Base-by-base conservation (phyloP, 2,329 filamentous ascomycete genomes). In the Orbilia javanica region DNA sequence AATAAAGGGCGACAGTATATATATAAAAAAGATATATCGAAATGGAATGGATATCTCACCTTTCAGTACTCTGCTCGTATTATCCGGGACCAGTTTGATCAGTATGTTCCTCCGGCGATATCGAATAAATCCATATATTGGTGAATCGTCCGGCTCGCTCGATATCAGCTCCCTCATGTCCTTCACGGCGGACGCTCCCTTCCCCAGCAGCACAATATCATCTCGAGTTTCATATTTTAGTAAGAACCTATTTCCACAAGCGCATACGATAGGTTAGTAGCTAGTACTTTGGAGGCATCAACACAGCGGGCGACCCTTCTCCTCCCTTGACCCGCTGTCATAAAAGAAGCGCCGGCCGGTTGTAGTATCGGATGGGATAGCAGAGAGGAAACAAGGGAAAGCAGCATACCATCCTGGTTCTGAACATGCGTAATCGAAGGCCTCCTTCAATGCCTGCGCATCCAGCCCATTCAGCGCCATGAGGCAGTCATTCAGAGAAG, bases 381-480 rank as follows among this genome's bases (percentile, higher is more conserved):
- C 20, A 57, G 69, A 55, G n/a, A 50, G 20, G 46, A 57, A 64
- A 13, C 42, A 66, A 29, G 57, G 65, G 53, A n/a, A 64, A 68
- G 25, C 34, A 31, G 50, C 73, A 63, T 77, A 77, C 73, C 94
- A 94, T 86, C 94, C 94, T 74, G 93, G 90, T 85, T 98, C 96
- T 77, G 89, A 89, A 82, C 91, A 87, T 71, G 93, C 92, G 82
- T 89, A 87, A 83, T 94, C 92, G 85, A 97, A 91, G 82, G 94
- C 94, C 86, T 96, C 93, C 85, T 90, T 89, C 85, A 99, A 89
- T 83, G 90, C 89, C 81, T 88, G 86, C 86, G 90, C 89, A 86
- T 97, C 94, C 85, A 98, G 88, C 80, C 96, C 96, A 90, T 97
- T 97, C 85, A 98, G 88, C 87, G 95, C 97, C 95, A 98, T 98